Conservation (phyloP, 2,329 filamentous ascomycete genomes). For the Aspergillus luchuensis region DNA sequence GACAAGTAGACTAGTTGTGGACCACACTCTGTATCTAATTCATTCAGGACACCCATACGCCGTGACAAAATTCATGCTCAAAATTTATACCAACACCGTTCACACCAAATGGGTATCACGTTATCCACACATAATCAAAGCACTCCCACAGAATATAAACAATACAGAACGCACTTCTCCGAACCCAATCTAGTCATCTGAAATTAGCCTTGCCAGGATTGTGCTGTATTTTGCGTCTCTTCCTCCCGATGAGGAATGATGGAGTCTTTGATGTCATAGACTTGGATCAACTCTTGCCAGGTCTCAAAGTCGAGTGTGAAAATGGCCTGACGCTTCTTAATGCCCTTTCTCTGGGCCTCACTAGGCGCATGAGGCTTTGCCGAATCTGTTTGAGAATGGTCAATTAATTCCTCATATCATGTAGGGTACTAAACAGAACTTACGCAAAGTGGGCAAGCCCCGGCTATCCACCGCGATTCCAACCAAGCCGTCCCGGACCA, state of each 20-base stretch:
- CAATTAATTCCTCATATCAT: constrained; percentile 13
- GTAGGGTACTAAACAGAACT: constrained; percentile 40
- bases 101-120: constrained; percentile 20
- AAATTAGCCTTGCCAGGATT: constrained; percentile 66
- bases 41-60: not conserved
- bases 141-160: constrained; percentile 4
- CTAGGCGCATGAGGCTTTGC: constrained; percentile 51
- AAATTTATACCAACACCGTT: not conserved
- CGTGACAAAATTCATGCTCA: not conserved
- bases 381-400: constrained; percentile 41
- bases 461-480: constrained; percentile 72
- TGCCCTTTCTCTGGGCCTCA: constrained; percentile 53
- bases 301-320: constrained; percentile 82
- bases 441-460: constrained; percentile 77
- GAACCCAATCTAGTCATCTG: not conserved
- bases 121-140: constrained; percentile 10
- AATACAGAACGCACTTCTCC: not conserved
- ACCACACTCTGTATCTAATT: not conserved
- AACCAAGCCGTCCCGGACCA: constrained; percentile 82
- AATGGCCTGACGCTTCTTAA: constrained; percentile 79
- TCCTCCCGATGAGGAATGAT: constrained; percentile 83
- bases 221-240: constrained; percentile 52
- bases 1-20: not conserved
- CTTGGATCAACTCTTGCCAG: constrained; percentile 76
- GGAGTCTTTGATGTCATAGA: constrained; percentile 73